Percentiles rank a stretch among this genome's conserved stretches.
phyloP scores from a whole-genome alignment of 768 basidiomycete species.

The Phaeolepiota aurea region DNA sequence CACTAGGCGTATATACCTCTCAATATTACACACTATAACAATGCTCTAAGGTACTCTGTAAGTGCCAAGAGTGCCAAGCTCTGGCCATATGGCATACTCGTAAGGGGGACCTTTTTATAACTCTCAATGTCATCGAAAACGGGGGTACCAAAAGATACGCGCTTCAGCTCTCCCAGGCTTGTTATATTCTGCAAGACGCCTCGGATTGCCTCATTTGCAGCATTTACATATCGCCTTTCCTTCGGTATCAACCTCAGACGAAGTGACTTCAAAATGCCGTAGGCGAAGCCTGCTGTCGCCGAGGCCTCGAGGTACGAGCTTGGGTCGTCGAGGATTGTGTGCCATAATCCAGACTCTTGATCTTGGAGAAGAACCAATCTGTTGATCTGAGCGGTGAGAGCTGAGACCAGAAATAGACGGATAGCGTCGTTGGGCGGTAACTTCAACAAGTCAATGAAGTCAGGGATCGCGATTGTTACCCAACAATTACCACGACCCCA shows the following conservation, averaged over 20 bases:
- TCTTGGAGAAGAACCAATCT: constrained; percentile 39
- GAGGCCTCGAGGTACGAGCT: constrained; percentile 44
- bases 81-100: constrained; percentile 52
- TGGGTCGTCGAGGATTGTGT: constrained; percentile 44
- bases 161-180: constrained; percentile 33
- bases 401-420: constrained; percentile 29
- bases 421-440: constrained; percentile 32
- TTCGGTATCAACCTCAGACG: constrained; percentile 33
- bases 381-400: constrained; percentile 37
- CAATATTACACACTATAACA: constrained; percentile 17
- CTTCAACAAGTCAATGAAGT: constrained; percentile 38
- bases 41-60: constrained; percentile 36
- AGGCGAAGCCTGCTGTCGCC: constrained; percentile 39
- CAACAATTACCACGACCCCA: constrained; percentile 55
- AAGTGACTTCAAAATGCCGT: constrained; percentile 35
- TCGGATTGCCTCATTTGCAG: constrained; percentile 29
- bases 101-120: constrained; percentile 43
- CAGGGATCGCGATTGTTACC: constrained; percentile 36
- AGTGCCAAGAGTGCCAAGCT: constrained; percentile 40
- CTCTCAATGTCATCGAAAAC: constrained; percentile 39
- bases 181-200: constrained; percentile 36
- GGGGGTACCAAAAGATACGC: constrained; percentile 45
- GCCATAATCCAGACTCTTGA: constrained; percentile 38
- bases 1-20: constrained; percentile 2
- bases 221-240: constrained; percentile 26